A percentile compares a stretch with the other conserved stretches of the same genome.
Evolutionary conservation across 2,329 filamentous ascomycete genomes (phyloP).

Genomic region (Talaromyces marneffei): DNA sequence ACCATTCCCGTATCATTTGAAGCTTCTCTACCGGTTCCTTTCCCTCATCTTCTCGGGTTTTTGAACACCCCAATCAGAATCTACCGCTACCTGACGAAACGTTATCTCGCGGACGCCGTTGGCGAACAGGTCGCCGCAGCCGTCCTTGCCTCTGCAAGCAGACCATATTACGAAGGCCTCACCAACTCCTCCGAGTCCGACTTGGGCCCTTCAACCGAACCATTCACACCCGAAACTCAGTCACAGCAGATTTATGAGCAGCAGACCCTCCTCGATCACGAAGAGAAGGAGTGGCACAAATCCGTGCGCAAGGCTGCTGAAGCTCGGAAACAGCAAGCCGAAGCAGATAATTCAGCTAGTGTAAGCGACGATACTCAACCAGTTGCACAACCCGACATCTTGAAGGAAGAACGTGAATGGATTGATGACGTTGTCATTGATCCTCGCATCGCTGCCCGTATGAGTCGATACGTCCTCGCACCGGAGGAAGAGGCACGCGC

Average conservation of each 20-base stretch:
- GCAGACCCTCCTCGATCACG: conserved; percentile 57
- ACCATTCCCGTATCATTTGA: conserved; percentile 65
- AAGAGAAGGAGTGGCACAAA: conserved; percentile 82
- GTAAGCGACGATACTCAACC: neutral
- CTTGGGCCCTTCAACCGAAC: neutral
- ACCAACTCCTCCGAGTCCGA: conserved; percentile 17
- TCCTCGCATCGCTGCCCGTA: conserved; percentile 65
- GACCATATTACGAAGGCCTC: conserved; percentile 35
- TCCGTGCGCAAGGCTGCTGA: conserved; percentile 53
- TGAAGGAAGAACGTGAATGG: conserved; percentile 63
- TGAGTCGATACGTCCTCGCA: conserved; percentile 70
- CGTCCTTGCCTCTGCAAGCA: conserved; percentile 55
- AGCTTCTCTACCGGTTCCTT: conserved; percentile 65
- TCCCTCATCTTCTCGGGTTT: conserved; percentile 91
- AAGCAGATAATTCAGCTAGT: conserved; percentile 25
- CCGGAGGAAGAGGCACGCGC: conserved; percentile 66
- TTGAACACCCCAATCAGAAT: conserved; percentile 80
- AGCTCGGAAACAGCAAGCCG: conserved; percentile 16
- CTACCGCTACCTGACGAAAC: conserved; percentile 77
- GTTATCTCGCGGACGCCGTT: conserved; percentile 77
- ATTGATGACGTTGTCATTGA: conserved; percentile 69
- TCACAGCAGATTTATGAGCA: conserved; percentile 53
- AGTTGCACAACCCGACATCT: neutral
- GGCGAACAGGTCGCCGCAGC: conserved; percentile 82
- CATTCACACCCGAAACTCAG: neutral